These are phyloP conservation scores for Laburnicola sp. DNA, from an alignment of 2,329 filamentous ascomycete species.

Conservation along the genomic window DNA sequence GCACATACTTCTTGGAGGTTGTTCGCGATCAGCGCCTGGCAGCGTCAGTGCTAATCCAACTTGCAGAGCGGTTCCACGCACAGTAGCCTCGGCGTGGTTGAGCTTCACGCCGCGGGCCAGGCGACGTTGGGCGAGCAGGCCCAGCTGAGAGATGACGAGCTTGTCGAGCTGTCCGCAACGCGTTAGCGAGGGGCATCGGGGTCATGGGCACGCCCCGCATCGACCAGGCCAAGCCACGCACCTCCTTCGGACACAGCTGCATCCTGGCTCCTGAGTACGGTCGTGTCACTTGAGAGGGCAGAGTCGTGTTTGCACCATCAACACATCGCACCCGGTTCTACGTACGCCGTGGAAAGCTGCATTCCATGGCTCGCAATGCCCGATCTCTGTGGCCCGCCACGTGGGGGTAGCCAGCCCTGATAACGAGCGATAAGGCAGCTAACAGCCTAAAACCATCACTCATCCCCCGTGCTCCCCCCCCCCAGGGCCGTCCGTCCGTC, in stretches of 20 bases:
- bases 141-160: slow-evolving; percentile 87
- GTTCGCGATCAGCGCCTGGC: slow-evolving; percentile 76
- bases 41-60: slow-evolving; percentile 29
- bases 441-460: slow-evolving; percentile 10
- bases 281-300: not conserved
- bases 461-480: not conserved
- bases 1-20: slow-evolving; percentile 77
- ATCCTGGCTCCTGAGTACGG: slow-evolving; percentile 19
- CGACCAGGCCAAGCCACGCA: slow-evolving; percentile 20
- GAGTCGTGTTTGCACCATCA: not conserved
- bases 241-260: slow-evolving; percentile 46
- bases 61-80: slow-evolving; percentile 46
- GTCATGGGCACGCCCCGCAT: not conserved
- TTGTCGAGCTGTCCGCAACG: slow-evolving; percentile 75
- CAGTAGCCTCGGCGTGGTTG: slow-evolving; percentile 87
- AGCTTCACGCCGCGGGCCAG: slow-evolving; percentile 85
- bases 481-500: too few relatives aligned
- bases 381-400: too few relatives aligned
- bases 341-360: not conserved
- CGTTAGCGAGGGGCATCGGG: slow-evolving; percentile 26
- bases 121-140: slow-evolving; percentile 81
- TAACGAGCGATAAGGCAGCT: slow-evolving; percentile 7
- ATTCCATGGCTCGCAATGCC: not conserved
- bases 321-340: not conserved
- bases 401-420: slow-evolving; percentile 1